A percentile compares a stretch with the other conserved stretches of the same genome.
Evolutionary conservation across 164 flowering plant species (phyloP).

Genomic region (Liquidambar formosana): DNA sequence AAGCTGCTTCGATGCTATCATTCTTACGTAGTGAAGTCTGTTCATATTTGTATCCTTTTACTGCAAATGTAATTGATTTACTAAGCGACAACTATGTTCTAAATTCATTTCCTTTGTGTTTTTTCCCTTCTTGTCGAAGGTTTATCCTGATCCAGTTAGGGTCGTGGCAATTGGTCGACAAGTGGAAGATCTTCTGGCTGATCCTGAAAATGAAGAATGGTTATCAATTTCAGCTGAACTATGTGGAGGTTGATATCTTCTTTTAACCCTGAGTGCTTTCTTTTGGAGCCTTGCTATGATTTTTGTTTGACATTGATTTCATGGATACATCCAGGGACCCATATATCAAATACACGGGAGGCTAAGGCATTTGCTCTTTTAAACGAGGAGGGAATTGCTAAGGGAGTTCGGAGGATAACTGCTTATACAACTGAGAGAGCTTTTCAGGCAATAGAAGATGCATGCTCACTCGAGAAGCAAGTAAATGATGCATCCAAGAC

Average conservation of each 20-base stretch:
- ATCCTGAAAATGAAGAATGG: constrained; percentile 87
- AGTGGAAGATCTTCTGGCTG: constrained; percentile 80
- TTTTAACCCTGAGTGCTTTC: background rate
- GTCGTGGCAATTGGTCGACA: constrained; percentile 84
- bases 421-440: constrained; percentile 87
- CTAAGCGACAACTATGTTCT: background rate
- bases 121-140: constrained; percentile 38
- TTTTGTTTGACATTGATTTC: constrained; percentile 11
- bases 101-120: background rate
- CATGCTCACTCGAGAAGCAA: constrained; percentile 65
- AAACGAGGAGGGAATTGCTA: constrained; percentile 95
- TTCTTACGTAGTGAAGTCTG: background rate
- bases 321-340: constrained; percentile 68
- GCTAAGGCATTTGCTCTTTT: constrained; percentile 91
- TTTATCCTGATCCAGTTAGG: constrained; percentile 99
- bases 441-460: constrained; percentile 64
- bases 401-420: constrained; percentile 87
- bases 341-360: constrained; percentile 89
- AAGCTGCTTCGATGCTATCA: constrained; percentile 23
- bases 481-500: constrained; percentile 57
- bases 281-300: background rate
- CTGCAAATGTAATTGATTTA: background rate
- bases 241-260: constrained; percentile 75
- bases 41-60: too few relatives aligned
- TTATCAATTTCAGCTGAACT: constrained; percentile 76